phyloP scores from a whole-genome alignment of 225 moss, liverwort and hornwort genomes.

The Asterella californica region DNA sequence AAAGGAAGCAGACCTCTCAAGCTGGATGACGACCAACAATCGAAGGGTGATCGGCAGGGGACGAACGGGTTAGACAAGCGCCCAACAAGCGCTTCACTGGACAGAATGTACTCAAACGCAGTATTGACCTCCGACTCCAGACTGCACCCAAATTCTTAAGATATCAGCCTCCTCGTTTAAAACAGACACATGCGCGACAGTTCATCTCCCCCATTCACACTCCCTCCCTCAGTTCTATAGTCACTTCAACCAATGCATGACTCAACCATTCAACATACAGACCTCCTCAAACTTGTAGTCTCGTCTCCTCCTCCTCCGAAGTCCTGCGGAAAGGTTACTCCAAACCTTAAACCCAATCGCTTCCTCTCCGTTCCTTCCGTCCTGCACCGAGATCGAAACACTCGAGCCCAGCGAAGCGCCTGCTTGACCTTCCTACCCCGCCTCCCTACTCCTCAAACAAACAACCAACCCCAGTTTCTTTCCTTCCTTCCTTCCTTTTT shows the following conservation, averaged over 20 bases:
- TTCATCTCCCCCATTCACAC: background rate
- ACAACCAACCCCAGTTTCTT: background rate
- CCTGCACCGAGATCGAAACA: background rate
- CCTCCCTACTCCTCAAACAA: background rate
- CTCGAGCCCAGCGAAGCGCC: background rate
- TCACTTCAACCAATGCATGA: background rate
- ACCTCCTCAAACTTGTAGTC: background rate
- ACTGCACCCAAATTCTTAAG: background rate
- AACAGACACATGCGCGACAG: background rate
- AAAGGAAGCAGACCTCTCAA: background rate
- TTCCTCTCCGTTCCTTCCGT: background rate
- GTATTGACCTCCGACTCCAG: constrained; percentile 1
- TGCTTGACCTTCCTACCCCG: background rate
- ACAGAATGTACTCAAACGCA: constrained; percentile 5
- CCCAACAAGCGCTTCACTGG: constrained; percentile 10
- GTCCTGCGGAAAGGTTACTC: background rate
- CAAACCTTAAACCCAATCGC: background rate
- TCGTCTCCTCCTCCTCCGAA: background rate
- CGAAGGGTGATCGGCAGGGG: background rate
- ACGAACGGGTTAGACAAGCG: background rate
- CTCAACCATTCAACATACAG: background rate
- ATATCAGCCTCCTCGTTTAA: background rate
- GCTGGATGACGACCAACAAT: background rate
- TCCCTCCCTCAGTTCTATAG: background rate
- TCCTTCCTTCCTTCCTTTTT: background rate